A percentile compares a stretch with the other conserved stretches of the same genome.
These are phyloP conservation scores for Sinapis alba DNA, from an alignment of 441 rosid species.

Conservation along the genomic window DNA sequence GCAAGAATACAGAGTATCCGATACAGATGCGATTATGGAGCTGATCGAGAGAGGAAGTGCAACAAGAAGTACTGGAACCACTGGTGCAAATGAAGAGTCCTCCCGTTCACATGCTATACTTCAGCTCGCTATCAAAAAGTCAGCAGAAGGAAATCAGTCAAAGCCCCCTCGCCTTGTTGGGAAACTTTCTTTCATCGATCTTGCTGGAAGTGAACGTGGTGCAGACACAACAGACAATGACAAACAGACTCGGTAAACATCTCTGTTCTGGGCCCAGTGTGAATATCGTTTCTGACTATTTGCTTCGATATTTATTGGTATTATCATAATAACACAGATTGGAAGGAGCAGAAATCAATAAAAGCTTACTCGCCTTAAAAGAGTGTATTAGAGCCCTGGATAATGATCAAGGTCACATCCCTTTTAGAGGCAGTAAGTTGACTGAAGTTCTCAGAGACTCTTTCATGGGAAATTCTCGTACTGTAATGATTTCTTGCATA, in stretches of 20 bases:
- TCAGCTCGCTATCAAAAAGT: conserved; percentile 88
- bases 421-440: conserved; percentile 93
- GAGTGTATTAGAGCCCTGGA: conserved; percentile 94
- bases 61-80: conserved; percentile 86
- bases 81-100: conserved; percentile 97
- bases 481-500: conserved; percentile 93
- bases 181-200: conserved; percentile 89
- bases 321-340: conserved; percentile 53
- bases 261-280: background rate
- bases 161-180: conserved; percentile 84
- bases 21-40: conserved; percentile 81
- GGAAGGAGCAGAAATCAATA: conserved; percentile 98
- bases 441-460: conserved; percentile 97
- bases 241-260: conserved; percentile 81
- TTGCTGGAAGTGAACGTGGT: conserved; percentile 98
- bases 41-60: conserved; percentile 89
- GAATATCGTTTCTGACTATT: conserved; percentile 11
- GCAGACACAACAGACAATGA: conserved; percentile 97
- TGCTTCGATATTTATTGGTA: conserved; percentile 5
- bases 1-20: conserved; percentile 83
- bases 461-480: conserved; percentile 88
- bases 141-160: conserved; percentile 67
- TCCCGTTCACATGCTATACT: conserved; percentile 98
- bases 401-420: conserved; percentile 95
- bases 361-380: conserved; percentile 87